Evolutionary conservation across 805 yeast genomes (phyloP).

Genomic region (Candida quercuum): DNA sequence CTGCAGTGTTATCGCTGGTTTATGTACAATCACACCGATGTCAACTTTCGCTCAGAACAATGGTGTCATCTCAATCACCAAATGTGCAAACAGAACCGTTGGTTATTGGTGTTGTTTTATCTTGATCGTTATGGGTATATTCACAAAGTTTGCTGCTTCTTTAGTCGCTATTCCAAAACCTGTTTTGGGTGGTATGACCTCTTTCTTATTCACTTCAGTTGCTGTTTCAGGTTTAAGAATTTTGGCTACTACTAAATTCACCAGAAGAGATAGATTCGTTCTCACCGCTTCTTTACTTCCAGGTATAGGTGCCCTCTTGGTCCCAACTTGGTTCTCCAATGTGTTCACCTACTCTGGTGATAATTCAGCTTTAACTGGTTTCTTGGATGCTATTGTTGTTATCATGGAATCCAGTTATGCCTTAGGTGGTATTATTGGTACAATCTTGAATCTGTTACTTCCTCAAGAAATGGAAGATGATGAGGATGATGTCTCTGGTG

Average conservation of each 20-base stretch:
- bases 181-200: conserved; percentile 84
- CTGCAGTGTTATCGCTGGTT: conserved; percentile 70
- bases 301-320: conserved; percentile 64
- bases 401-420: conserved; percentile 75
- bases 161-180: conserved; percentile 76
- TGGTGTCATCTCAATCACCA: conserved; percentile 88
- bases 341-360: conserved; percentile 65
- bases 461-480: conserved; percentile 53
- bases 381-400: conserved; percentile 60
- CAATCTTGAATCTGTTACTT: conserved; percentile 54
- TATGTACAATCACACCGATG: conserved; percentile 82
- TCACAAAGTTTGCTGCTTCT: conserved; percentile 85
- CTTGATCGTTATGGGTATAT: conserved; percentile 80
- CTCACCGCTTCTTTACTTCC: conserved; percentile 59
- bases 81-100: conserved; percentile 78
- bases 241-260: conserved; percentile 46
- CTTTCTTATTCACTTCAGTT: conserved; percentile 70
- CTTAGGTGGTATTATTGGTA: conserved; percentile 59
- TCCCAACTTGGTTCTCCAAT: conserved; percentile 56
- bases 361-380: conserved; percentile 52
- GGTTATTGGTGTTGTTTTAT: conserved; percentile 81
- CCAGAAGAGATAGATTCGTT: conserved; percentile 70
- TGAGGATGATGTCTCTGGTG: conserved; percentile 15
- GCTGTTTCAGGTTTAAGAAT: conserved; percentile 71
- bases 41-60: conserved; percentile 92